Evolutionary conservation across 2,329 filamentous ascomycete species (phyloP).

Genomic region (Juglanconis juglandina): DNA sequence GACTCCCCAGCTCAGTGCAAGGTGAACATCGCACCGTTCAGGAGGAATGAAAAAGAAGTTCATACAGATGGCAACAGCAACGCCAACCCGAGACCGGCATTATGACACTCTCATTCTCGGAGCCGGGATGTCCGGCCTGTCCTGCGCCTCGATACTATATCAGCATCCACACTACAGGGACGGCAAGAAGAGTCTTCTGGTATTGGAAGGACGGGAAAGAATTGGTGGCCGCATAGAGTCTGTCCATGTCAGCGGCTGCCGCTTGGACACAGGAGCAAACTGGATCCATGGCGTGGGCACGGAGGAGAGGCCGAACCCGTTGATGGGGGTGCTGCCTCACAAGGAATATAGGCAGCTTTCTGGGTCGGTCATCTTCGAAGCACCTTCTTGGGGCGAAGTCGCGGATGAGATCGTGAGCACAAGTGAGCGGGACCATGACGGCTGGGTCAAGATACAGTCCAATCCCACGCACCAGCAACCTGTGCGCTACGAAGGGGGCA

Average conservation of each 20-base stretch:
- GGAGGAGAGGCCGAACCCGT: slow-evolving; percentile 4
- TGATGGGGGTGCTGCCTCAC: slow-evolving; percentile 1
- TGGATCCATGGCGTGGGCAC: slow-evolving; percentile 11
- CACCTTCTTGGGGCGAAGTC: background rate
- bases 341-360: slow-evolving; percentile 2
- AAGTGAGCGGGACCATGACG: background rate
- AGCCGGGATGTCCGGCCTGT: slow-evolving; percentile 7
- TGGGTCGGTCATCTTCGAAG: slow-evolving; percentile 6
- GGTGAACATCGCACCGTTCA: background rate
- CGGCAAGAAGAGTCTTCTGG: background rate
- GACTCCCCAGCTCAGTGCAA: too few species aligned
- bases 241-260: slow-evolving; percentile 6
- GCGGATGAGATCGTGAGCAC: background rate
- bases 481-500: background rate
- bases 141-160: slow-evolving; percentile 7
- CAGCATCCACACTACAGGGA: slow-evolving; percentile 2
- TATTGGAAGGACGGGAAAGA: slow-evolving; percentile 2
- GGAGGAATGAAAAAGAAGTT: background rate
- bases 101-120: slow-evolving; percentile 8
- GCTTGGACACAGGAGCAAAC: slow-evolving; percentile 11
- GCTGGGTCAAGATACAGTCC: background rate
- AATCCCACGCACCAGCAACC: background rate
- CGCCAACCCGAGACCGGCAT: background rate
- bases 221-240: slow-evolving; percentile 9
- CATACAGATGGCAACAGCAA: slow-evolving; percentile 1